Conservation (phyloP, 2,329 filamentous ascomycete species). For the Monosporascus sp. region DNA sequence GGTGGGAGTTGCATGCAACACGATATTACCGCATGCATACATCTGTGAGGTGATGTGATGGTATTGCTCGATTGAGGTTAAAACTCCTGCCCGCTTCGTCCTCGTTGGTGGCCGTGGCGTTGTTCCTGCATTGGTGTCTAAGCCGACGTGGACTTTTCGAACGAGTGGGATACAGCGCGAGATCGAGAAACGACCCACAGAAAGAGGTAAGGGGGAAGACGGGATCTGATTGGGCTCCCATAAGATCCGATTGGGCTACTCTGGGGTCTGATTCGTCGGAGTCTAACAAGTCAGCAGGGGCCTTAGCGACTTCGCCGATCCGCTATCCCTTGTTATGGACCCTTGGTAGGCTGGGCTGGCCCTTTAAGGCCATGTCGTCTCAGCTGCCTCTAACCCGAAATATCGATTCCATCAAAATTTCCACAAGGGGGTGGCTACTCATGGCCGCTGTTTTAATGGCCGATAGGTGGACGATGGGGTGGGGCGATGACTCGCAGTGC, state of each 20-base stretch:
- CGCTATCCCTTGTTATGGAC: not conserved
- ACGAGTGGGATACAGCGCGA: not conserved
- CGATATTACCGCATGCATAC: not conserved
- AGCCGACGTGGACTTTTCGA: not conserved
- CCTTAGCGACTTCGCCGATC: not conserved
- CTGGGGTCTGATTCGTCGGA: not conserved
- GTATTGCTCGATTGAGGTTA: not conserved
- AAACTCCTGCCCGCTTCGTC: not conserved
- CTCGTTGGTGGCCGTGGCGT: not conserved
- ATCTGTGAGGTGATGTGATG: not conserved
- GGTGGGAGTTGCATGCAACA: not conserved
- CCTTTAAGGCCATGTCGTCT: not conserved
- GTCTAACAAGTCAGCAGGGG: not conserved
- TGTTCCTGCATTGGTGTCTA: constrained; percentile 1
- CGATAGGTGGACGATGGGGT: not conserved
- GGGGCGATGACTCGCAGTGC: not conserved
- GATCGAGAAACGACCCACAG: not conserved
- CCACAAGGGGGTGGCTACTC: not conserved
- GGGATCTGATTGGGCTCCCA: not conserved
- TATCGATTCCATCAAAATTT: not conserved
- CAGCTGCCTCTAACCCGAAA: not conserved
- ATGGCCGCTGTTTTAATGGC: not conserved
- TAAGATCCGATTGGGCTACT: not conserved
- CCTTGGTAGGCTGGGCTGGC: not conserved
- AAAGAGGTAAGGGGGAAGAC: not conserved